Conservation (phyloP, 805 yeast species). For the Ogataea pini region DNA sequence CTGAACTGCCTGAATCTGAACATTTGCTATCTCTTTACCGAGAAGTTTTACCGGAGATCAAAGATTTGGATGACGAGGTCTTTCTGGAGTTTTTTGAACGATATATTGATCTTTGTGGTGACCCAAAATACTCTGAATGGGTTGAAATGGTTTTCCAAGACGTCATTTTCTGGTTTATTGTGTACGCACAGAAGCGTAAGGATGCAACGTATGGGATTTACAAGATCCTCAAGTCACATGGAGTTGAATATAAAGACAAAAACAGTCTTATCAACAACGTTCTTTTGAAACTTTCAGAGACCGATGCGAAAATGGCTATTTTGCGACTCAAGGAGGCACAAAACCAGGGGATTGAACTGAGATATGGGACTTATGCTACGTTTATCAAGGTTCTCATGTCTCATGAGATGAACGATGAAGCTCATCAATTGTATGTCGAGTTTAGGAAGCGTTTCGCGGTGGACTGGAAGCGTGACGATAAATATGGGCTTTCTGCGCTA, state of each 20-base stretch:
- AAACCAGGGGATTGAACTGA: background rate
- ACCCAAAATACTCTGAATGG: background rate
- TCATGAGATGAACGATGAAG: constrained; percentile 12
- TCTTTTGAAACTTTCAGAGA: background rate
- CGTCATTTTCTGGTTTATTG: constrained; percentile 5
- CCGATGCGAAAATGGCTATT: constrained; percentile 8
- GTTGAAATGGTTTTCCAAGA: background rate
- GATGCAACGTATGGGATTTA: constrained; percentile 2
- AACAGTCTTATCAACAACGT: constrained; percentile 5
- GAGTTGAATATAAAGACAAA: constrained; percentile 4
- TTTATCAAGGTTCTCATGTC: constrained; percentile 9
- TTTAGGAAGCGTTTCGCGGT: constrained; percentile 2
- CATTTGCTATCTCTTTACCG: background rate
- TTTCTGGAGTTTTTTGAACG: background rate
- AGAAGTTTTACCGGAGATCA: background rate
- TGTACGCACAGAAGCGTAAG: constrained; percentile 2
- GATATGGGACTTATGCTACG: constrained; percentile 2
- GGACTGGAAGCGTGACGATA: background rate
- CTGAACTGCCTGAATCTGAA: background rate
- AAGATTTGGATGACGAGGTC: background rate
- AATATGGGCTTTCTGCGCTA: constrained; percentile 1
- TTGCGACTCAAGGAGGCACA: constrained; percentile 6
- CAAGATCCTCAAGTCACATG: constrained; percentile 7
- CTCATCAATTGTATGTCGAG: constrained; percentile 9
- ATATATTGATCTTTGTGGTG: background rate